Conservation (phyloP, 2,329 filamentous ascomycete species). For the Xylaria hypoxylon region DNA sequence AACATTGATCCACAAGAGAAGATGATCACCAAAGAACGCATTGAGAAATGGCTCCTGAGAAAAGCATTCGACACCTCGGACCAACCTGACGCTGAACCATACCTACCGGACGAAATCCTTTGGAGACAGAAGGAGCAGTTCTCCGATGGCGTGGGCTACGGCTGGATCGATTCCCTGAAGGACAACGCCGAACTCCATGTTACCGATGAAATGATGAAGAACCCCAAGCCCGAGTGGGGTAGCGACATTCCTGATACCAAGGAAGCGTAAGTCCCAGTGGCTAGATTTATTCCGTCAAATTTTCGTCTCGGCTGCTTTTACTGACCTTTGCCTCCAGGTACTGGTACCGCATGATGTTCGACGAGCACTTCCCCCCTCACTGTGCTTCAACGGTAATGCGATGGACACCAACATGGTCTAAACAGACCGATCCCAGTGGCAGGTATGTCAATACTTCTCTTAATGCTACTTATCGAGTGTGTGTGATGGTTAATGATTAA, state of each 20-base stretch:
- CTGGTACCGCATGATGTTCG: slow-evolving; percentile 99
- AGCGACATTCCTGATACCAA: slow-evolving; percentile 93
- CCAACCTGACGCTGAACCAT: slow-evolving; percentile 82
- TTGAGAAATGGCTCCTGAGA: slow-evolving; percentile 98
- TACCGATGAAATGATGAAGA: slow-evolving; percentile 98
- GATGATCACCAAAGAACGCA: slow-evolving; percentile 88
- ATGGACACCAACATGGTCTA: slow-evolving; percentile 97
- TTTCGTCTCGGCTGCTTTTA: neutral
- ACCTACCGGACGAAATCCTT: slow-evolving; percentile 95
- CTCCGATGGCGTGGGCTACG: slow-evolving; percentile 97
- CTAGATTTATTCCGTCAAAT: neutral
- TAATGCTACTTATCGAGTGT: neutral
- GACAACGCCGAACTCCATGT: slow-evolving; percentile 90
- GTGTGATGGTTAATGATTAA: neutral
- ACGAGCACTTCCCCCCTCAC: slow-evolving; percentile 94
- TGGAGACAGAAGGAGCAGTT: slow-evolving; percentile 99
- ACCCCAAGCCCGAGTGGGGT: slow-evolving; percentile 97
- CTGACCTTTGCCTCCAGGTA: slow-evolving; percentile 64
- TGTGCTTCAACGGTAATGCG: slow-evolving; percentile 94
- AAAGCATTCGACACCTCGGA: slow-evolving; percentile 96
- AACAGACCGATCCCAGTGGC: slow-evolving; percentile 95
- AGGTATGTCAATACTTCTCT: slow-evolving; percentile 65
- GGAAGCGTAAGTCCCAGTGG: slow-evolving; percentile 76
- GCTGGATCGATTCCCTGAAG: slow-evolving; percentile 98
- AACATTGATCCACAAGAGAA: slow-evolving; percentile 94